Evolutionary conservation across 2,329 filamentous ascomycete species (phyloP).

Genomic region (Xylaria digitata): DNA sequence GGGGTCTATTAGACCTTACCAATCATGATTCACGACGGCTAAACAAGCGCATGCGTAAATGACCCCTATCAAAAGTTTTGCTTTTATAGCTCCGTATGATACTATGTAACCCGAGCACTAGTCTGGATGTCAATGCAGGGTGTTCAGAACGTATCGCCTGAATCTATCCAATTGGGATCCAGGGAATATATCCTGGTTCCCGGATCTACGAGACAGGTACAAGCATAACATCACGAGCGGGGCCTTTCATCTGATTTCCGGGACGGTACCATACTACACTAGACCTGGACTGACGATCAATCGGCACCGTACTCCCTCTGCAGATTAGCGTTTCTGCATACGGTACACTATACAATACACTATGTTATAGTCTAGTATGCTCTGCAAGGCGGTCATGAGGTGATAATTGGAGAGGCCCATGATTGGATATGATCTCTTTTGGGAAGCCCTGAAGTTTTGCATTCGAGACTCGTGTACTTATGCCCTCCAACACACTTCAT

Average conservation of each 20-base stretch:
- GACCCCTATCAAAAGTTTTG: slow-evolving; percentile 21
- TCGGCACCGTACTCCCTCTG: slow-evolving; percentile 4
- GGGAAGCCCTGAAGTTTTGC: neutral
- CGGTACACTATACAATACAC: no score
- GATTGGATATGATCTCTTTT: slow-evolving; percentile 2
- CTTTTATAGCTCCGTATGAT: slow-evolving; percentile 13
- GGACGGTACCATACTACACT: neutral
- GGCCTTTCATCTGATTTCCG: slow-evolving; percentile 16
- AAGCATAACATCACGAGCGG: slow-evolving; percentile 31
- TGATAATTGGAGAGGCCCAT: slow-evolving; percentile 3
- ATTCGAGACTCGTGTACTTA: neutral
- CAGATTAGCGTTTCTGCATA: slow-evolving; percentile 3
- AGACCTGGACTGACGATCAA: slow-evolving; percentile 12
- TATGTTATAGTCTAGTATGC: no score
- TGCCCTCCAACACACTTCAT: neutral
- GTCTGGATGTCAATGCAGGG: slow-evolving; percentile 37
- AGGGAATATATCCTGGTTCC: slow-evolving; percentile 15
- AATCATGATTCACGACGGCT: slow-evolving; percentile 21
- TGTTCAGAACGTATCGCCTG: slow-evolving; percentile 24
- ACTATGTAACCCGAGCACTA: slow-evolving; percentile 25
- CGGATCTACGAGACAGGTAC: slow-evolving; percentile 22
- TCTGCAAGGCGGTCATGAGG: no score
- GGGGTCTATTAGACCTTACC: slow-evolving; percentile 22
- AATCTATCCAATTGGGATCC: slow-evolving; percentile 26
- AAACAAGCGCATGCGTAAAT: slow-evolving; percentile 12